Base-by-base conservation (phyloP, 208 protist species). In the Trypanosoma vivax region DNA sequence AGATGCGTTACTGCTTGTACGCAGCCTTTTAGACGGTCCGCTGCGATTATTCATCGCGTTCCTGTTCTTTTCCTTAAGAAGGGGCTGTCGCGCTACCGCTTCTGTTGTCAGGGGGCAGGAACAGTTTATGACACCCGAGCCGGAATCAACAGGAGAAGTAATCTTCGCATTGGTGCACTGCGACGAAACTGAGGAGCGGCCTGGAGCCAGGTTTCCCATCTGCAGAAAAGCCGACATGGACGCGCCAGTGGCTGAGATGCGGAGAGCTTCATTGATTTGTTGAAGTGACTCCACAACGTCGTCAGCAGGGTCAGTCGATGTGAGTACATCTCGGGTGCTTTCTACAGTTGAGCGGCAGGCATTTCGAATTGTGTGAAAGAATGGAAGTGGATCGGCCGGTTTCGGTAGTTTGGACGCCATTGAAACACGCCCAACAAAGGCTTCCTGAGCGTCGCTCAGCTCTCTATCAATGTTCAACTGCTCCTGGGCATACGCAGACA, bases 341-440 rank as follows among this genome's bases (percentile, higher is more conserved):
- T 70, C 66, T 42, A 78, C 65, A 29, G 68, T 60, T 6, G 63
- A 70, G 14, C 38, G 11, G 39, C 78, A 86, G 21, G 78, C 70
- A 16, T 73, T 53, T 40, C 73, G 77, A 7, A 79, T 19, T 13
- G 70, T 45, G 37, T 84, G 50, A 40, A 73, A 49, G n/a, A 92
- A 62, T 3, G 72, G 55, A 1, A 73, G 46, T 18, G 21, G 49
- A 25, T 59, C 42, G 5, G 60, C 60, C 4, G 50, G 60, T 33
- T 42, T 19, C 13, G 56, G 29, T 18, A 24, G 3, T 14, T 47
- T 48, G 6, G 29, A 30, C 1, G 47, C 11, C 3, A n/a, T 9
- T 1, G 35, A 27, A 34, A 62, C 11, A 13, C 47, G 1, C 21
- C 46, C 50, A 13, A 47, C 47, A 24, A 37, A 62, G 11, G 49